A percentile compares a stretch with the other conserved stretches of the same genome.
Conservation (phyloP, 2,329 filamentous ascomycete species). For the Ophiostoma ulmi region DNA sequence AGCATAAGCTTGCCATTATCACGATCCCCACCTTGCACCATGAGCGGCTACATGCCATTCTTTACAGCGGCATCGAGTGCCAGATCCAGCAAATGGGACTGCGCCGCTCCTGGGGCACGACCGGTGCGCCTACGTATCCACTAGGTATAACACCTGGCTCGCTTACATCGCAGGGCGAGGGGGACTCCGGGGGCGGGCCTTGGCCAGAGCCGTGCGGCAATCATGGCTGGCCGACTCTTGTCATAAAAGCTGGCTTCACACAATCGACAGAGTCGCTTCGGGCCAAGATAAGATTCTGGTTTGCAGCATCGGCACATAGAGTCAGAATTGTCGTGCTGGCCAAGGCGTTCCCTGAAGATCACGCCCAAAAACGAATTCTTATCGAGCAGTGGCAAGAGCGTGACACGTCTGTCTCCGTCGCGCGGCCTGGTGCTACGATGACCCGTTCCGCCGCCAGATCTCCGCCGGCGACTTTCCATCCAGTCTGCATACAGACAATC, state of each 20-base stretch:
- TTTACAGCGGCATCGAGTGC: neutral
- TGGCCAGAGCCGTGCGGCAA: neutral
- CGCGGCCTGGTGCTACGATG: neutral
- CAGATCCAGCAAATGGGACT: neutral
- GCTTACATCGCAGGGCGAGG: neutral
- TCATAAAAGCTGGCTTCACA: neutral
- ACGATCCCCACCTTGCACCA: neutral
- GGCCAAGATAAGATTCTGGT: neutral
- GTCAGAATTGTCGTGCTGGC: conserved; percentile 2
- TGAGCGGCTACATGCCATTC: neutral
- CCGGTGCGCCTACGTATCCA: neutral
- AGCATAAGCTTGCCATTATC: neutral
- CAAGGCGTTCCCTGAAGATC: neutral
- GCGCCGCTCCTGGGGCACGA: neutral
- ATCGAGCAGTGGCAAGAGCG: neutral
- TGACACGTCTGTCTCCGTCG: neutral
- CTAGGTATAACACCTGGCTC: neutral
- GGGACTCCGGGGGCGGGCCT: neutral
- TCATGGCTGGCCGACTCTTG: neutral
- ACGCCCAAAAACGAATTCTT: neutral
- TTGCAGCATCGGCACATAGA: neutral
- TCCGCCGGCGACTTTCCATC: neutral
- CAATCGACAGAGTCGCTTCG: neutral
- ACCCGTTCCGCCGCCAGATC: neutral
- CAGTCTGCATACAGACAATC: neutral